A percentile compares a stretch with the other conserved stretches of the same genome.
Evolutionary conservation across 495 filamentous ascomycete species (phyloP).

Genomic region (Penicillium ucsense): DNA sequence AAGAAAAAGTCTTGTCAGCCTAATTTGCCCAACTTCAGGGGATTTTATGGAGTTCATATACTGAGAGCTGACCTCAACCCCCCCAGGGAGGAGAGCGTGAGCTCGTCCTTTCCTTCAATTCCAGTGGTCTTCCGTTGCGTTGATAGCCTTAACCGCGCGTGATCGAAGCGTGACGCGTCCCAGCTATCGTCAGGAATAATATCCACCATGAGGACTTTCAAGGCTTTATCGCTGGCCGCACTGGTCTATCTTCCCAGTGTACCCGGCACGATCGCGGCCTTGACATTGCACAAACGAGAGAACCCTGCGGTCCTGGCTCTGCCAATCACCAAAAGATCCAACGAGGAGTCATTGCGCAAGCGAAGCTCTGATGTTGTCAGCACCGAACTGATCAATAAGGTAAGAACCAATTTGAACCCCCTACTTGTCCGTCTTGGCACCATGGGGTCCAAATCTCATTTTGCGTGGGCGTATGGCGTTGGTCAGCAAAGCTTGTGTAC

Average conservation of each 20-base stretch:
- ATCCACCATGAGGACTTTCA: too few species aligned
- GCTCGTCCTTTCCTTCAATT: too few species aligned
- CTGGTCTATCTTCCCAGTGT: slow-evolving; percentile 7
- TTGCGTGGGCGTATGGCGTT: background rate
- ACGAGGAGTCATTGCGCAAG: slow-evolving; percentile 16
- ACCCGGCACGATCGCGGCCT: slow-evolving; percentile 4
- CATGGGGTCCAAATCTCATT: too few species aligned
- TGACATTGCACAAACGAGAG: slow-evolving; percentile 17
- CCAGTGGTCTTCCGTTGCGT: too few species aligned
- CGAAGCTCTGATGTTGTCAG: slow-evolving; percentile 24
- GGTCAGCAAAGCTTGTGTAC: background rate
- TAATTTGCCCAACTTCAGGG: too few species aligned
- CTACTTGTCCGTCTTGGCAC: background rate
- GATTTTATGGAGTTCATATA: too few species aligned
- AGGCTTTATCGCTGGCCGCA: slow-evolving; percentile 4
- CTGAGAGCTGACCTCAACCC: too few species aligned
- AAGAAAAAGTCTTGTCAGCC: too few species aligned
- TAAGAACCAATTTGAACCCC: background rate
- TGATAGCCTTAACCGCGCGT: too few species aligned
- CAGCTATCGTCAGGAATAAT: too few species aligned
- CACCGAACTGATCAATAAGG: slow-evolving; percentile 10
- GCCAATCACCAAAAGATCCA: slow-evolving; percentile 27
- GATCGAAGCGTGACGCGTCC: too few species aligned
- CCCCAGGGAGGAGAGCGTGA: too few species aligned
- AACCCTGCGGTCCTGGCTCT: slow-evolving; percentile 38